Base-by-base conservation (phyloP, 2,329 filamentous ascomycete genomes). In the Apiospora hydei region DNA sequence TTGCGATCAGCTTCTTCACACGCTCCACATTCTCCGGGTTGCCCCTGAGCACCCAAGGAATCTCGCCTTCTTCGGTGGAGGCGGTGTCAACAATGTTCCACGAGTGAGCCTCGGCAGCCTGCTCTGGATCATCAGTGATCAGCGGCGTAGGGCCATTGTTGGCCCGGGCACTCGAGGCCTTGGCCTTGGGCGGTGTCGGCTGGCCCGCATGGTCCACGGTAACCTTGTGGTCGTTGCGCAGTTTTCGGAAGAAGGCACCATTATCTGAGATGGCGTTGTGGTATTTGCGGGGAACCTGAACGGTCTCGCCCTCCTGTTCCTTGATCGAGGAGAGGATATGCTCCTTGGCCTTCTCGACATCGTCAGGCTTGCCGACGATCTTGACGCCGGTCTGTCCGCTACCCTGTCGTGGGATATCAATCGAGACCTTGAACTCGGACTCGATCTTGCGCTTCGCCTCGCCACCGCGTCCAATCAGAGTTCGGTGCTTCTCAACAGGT, bases 341-440 rank as follows among this genome's bases (percentile, higher is more conserved):
- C 72, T 91, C 90, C 86, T 97, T 98, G 69, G 95, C 95, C 81
- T 93, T 92, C 75, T 93, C 91, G 21, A 98, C 94, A 77, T 95
- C 90, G 73, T 88, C 90, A 66, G 94, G 90, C 73, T 92, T 88
- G 61, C 97, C 96, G 71, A 90, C 90, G 73, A 99, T 88, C 86
- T 96, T 98, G 80, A 99, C 91, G 72, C 92, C 93, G 26, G 94
- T 96, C 77, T 93, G 92, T 70, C 91, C 92, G 74, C 93, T 93
- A 57, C 94, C 95, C 84, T 98, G 95, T 77, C 94, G 93, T 30
- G 96, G 96, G 73, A 99, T 93, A 78, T 98, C 96, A 74, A 99
- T 90, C 10, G 92, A 91, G 70, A 99, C 92, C 71, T 90, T 91
- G 85, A 98, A 97, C 80, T 95, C 90, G 49, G 92, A 88, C 85